A percentile compares a stretch with the other conserved stretches of the same genome.
phyloP scores from a whole-genome alignment of 495 filamentous ascomycete genomes.

The Trichoderma virens region DNA sequence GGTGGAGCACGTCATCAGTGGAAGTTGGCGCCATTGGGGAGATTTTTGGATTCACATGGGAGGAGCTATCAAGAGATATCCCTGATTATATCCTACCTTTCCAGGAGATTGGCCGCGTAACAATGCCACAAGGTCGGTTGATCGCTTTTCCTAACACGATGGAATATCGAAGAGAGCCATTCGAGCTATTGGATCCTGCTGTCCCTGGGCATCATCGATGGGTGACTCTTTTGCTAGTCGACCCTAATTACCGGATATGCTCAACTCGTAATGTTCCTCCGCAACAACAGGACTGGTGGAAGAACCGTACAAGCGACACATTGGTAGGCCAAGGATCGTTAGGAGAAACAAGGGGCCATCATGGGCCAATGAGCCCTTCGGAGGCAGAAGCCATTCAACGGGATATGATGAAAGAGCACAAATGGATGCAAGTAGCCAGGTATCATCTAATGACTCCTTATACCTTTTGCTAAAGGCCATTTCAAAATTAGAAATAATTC shows the following conservation, averaged over 20 bases:
- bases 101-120: slow-evolving; percentile 22
- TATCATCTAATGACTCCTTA: no score
- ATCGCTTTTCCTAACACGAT: slow-evolving; percentile 28
- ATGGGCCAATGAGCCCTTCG: no score
- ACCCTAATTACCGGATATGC: slow-evolving; percentile 25
- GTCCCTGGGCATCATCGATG: slow-evolving; percentile 43
- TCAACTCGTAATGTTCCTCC: no score
- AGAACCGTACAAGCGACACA: no score
- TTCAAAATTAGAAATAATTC: no score
- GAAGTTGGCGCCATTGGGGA: not conserved
- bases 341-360: no score
- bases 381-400: no score
- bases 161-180: slow-evolving; percentile 41
- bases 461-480: no score
- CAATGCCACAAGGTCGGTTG: slow-evolving; percentile 18
- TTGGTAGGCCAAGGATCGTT: no score
- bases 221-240: slow-evolving; percentile 46
- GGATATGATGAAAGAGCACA: no score
- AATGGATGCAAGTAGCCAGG: no score
- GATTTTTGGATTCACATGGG: not conserved
- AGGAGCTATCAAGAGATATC: slow-evolving; percentile 10
- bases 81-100: slow-evolving; percentile 10
- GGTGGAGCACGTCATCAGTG: not conserved
- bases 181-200: slow-evolving; percentile 33
- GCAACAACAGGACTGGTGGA: no score